Evolutionary conservation across 768 basidiomycete species (phyloP), one percentile per base, ranked within the genome.

Genomic region (Tylopilus vinaceipallidus): DNA sequence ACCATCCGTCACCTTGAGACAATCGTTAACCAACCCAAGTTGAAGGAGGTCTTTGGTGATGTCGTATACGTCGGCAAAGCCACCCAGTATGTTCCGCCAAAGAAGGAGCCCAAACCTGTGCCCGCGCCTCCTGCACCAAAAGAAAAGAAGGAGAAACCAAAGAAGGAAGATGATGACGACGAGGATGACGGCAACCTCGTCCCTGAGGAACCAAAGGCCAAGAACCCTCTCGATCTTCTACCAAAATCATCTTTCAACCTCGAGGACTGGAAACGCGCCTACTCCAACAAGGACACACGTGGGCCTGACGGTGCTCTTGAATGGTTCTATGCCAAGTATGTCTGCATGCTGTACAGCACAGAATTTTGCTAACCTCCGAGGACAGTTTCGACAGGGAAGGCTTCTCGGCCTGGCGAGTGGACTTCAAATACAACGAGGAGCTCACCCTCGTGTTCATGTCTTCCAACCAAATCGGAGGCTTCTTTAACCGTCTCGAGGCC

Each of bases 401-500:
- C 23, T 97, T 83, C 84, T 95, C 92, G 55, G 70, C 84, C 66
- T 95, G 90, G 89, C 81, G 89, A 49, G 84, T 93, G 47, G 90
- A 92, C 75, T 99, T 91, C 86, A 97, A 95, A 77, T 98, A 95
- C 83, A 90, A 90, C 73, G 77, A 84, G 19, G 95, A 97, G 71
- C 84, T 98, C 55, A 93, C 93, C 19, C 83, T 84, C 70, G 81
- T 80, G 45, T 98, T 91, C 81, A 98, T 92, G 94, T 94, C 91
- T 52, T 81, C 83, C 54, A 98, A 98, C 80, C 90, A 88, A 71
- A 83, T 97, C 63, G 82, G 83, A 51, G 95, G 95, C 16, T 93
- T 95, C 84, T 98, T 95, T 82, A 91, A 95, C 80, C 91, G 97
- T 50, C 84, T 99, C 9, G 97, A 98, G 75, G 97, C 84, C 10